A percentile compares a stretch with the other conserved stretches of the same genome.
phyloP scores from a whole-genome alignment of 1,139 yeast genomes.

The Diutina ranongensis region DNA sequence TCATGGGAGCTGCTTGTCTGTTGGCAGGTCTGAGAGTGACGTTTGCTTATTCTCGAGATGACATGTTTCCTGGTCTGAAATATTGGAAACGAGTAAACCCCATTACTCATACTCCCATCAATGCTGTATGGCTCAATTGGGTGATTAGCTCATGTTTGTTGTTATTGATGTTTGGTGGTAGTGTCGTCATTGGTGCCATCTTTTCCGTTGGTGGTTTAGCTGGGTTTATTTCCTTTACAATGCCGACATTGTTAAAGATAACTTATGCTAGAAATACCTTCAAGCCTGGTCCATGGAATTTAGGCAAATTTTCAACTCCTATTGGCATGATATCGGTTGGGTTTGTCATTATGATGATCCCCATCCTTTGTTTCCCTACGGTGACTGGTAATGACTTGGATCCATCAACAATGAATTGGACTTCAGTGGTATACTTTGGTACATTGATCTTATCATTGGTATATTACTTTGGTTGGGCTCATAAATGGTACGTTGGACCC shows the following conservation, averaged over 20 bases:
- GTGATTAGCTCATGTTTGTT: slow-evolving; percentile 45
- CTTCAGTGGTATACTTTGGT: slow-evolving; percentile 56
- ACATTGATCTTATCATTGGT: slow-evolving; percentile 40
- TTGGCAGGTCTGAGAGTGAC: slow-evolving; percentile 62
- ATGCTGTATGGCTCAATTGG: slow-evolving; percentile 59
- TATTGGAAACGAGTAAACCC: slow-evolving; percentile 41
- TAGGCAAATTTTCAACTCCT: slow-evolving; percentile 43
- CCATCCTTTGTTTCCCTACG: slow-evolving; percentile 57
- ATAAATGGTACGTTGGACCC: slow-evolving; percentile 58
- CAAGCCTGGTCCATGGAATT: slow-evolving; percentile 59
- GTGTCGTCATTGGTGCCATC: slow-evolving; percentile 55
- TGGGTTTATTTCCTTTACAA: slow-evolving; percentile 58
- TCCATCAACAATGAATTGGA: slow-evolving; percentile 56
- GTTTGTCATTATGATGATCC: slow-evolving; percentile 50
- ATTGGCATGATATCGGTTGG: slow-evolving; percentile 31
- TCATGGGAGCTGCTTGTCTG: slow-evolving; percentile 62
- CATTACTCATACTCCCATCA: slow-evolving; percentile 50
- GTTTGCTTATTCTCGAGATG: slow-evolving; percentile 61
- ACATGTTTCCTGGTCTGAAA: slow-evolving; percentile 52
- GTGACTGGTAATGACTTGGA: slow-evolving; percentile 35
- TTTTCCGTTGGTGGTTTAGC: slow-evolving; percentile 72
- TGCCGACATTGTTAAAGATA: slow-evolving; percentile 53
- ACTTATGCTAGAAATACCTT: slow-evolving; percentile 44
- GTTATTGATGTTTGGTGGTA: slow-evolving; percentile 55
- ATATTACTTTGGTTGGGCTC: slow-evolving; percentile 50